Evolutionary conservation across 139 green algal species (phyloP).

Genomic region (Volvox africanus): DNA sequence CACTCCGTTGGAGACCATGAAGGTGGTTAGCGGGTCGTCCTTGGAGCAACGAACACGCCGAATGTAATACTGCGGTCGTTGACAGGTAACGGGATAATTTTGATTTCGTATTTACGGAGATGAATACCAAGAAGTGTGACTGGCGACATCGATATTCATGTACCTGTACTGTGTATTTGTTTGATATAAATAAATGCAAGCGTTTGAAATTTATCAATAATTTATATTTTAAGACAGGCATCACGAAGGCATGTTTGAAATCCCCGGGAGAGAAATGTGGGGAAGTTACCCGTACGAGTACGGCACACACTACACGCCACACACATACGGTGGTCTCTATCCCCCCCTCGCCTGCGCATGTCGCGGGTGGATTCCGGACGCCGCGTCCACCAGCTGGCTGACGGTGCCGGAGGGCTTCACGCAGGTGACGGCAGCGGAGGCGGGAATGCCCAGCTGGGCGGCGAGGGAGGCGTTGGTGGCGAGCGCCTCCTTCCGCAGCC

Average conservation of each 20-base stretch:
- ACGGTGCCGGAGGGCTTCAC: conserved; percentile 67
- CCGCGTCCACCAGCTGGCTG: conserved; percentile 63
- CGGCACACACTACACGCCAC: neutral
- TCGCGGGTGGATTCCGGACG: conserved; percentile 62
- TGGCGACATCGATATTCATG: too few relatives aligned
- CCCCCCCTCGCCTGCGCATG: conserved; percentile 28
- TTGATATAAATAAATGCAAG: too few relatives aligned
- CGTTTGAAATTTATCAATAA: too few relatives aligned
- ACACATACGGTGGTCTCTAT: neutral
- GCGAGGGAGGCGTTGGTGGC: conserved; percentile 46
- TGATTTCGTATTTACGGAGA: too few relatives aligned
- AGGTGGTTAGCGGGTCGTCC: conserved; percentile 59
- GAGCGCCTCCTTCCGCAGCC: conserved; percentile 20
- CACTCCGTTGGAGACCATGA: conserved; percentile 58
- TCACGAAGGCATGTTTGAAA: too few relatives aligned
- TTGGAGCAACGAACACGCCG: conserved; percentile 62
- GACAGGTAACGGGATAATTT: too few relatives aligned
- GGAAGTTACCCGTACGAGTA: neutral
- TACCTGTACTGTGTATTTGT: too few relatives aligned
- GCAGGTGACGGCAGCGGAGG: conserved; percentile 58
- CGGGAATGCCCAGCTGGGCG: conserved; percentile 52
- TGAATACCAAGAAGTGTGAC: too few relatives aligned
- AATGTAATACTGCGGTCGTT: conserved; percentile 38
- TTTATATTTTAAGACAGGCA: too few relatives aligned
- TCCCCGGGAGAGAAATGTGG: too few relatives aligned